phyloP scores from a whole-genome alignment of 331 rosid genomes.

The Quercus lobata region DNA sequence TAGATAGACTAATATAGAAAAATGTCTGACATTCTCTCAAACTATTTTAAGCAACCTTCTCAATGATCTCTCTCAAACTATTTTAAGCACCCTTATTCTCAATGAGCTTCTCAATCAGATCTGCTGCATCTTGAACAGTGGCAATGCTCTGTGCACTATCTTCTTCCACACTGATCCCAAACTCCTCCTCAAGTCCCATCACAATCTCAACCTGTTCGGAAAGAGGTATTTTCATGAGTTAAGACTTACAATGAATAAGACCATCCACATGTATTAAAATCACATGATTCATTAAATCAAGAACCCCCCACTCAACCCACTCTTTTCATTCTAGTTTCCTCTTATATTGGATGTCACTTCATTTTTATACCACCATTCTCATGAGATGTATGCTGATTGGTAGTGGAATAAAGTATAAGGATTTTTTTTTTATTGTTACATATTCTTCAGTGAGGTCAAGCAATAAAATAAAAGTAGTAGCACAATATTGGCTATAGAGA shows the following conservation, averaged over 20 bases:
- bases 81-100: conserved; percentile 38
- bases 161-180: conserved; percentile 87
- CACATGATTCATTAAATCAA: too few species aligned
- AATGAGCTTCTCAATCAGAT: conserved; percentile 66
- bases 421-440: too few species aligned
- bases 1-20: conserved; percentile 7
- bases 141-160: conserved; percentile 79
- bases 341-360: not conserved
- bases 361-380: not conserved
- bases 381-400: not conserved
- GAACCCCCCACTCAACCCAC: too few species aligned
- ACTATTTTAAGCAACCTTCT: conserved; percentile 34
- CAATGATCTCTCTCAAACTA: conserved; percentile 30
- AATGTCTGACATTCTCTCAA: conserved; percentile 3
- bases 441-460: too few species aligned
- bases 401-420: too few species aligned
- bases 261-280: too few species aligned
- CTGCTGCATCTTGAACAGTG: conserved; percentile 89
- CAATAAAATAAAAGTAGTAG: too few species aligned
- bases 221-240: not conserved
- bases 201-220: conserved; percentile 79
- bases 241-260: not conserved
- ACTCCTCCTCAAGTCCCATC: conserved; percentile 89
- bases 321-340: too few species aligned
- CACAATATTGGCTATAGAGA: too few species aligned